Evolutionary conservation across 768 basidiomycete genomes (phyloP).

Genomic region (Nidularia sp.): DNA sequence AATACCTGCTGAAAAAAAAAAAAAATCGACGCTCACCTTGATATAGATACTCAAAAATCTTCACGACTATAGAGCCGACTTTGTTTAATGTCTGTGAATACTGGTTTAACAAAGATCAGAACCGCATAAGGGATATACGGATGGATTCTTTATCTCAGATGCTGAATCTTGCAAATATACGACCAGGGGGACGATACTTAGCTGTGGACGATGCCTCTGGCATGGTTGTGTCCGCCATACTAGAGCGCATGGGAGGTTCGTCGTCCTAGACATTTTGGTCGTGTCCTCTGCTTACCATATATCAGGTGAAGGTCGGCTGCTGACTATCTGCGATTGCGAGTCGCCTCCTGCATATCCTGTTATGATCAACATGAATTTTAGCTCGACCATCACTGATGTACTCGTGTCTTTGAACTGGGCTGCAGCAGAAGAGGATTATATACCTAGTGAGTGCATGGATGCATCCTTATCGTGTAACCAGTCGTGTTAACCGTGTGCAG

Average conservation of each 20-base stretch:
- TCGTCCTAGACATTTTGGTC: background rate
- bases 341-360: conserved; percentile 91
- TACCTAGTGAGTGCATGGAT: conserved; percentile 42
- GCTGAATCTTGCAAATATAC: conserved; percentile 75
- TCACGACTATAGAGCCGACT: conserved; percentile 86
- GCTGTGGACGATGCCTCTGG: conserved; percentile 93
- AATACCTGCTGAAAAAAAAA: too few species aligned
- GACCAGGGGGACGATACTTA: conserved; percentile 84
- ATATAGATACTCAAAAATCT: conserved; percentile 77
- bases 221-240: conserved; percentile 74
- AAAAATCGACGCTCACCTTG: too few species aligned
- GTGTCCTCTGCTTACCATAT: conserved; percentile 2
- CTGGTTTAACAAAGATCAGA: conserved; percentile 84
- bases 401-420: conserved; percentile 87
- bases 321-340: conserved; percentile 86
- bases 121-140: conserved; percentile 78
- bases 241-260: conserved; percentile 84
- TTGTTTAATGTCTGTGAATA: conserved; percentile 84
- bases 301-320: conserved; percentile 71
- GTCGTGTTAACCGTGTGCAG: conserved; percentile 23
- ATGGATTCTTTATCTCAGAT: conserved; percentile 88
- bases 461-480: background rate
- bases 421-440: conserved; percentile 74
- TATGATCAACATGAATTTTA: conserved; percentile 82
- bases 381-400: conserved; percentile 45